phyloP scores from a whole-genome alignment of 1,284 basidiomycete genomes.

The Fistulina hepatica region DNA sequence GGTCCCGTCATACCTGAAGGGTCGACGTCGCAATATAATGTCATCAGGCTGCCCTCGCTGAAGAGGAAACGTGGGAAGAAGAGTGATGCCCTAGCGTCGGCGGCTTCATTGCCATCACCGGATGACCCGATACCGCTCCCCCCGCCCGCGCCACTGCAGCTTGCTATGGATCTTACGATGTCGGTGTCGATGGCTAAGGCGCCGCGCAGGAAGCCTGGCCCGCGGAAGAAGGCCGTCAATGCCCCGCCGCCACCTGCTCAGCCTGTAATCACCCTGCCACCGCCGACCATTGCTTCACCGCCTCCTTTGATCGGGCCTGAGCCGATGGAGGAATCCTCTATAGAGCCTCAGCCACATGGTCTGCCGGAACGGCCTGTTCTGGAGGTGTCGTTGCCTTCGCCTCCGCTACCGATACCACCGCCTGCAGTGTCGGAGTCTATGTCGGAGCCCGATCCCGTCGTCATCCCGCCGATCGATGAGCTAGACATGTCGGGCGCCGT shows the following conservation, averaged over 20 bases:
- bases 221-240: constrained; percentile 27
- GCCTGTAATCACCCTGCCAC: neutral
- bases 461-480: too few relatives aligned
- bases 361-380: neutral
- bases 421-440: neutral
- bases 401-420: constrained; percentile 1
- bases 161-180: too few relatives aligned
- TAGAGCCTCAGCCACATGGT: neutral
- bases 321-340: too few relatives aligned
- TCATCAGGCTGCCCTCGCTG: too few relatives aligned
- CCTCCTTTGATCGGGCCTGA: neutral
- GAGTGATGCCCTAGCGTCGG: too few relatives aligned
- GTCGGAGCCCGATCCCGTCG: too few relatives aligned
- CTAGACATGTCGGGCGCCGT: neutral
- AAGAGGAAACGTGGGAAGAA: too few relatives aligned
- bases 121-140: too few relatives aligned
- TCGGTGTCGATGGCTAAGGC: constrained; percentile 18
- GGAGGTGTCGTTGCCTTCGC: neutral
- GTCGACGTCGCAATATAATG: too few relatives aligned
- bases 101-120: too few relatives aligned
- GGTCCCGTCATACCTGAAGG: too few relatives aligned
- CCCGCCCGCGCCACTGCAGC: too few relatives aligned
- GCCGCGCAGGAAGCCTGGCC: constrained; percentile 29
- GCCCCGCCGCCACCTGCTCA: neutral
- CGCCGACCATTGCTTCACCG: neutral